Conservation (phyloP, 805 yeast species). For the Saccharomycopsis selenospora region DNA sequence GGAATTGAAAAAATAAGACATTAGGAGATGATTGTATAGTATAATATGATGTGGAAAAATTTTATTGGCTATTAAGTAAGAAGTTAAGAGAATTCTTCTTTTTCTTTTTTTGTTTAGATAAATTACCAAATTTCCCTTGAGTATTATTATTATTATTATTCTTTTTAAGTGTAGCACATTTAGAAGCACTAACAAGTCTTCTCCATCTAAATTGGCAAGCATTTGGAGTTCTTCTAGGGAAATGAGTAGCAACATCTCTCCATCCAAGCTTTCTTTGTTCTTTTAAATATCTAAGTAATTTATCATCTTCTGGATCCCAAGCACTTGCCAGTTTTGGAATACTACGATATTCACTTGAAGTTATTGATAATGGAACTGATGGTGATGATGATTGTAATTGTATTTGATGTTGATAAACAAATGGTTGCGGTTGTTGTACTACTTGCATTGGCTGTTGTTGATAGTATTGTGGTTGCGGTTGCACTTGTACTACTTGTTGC, state of each 20-base stretch:
- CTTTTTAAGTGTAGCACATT: slow-evolving; percentile 2
- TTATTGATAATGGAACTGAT: background rate
- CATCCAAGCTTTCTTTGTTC: slow-evolving; percentile 48
- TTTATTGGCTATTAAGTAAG: background rate
- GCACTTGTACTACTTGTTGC: background rate
- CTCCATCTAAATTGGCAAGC: slow-evolving; percentile 54
- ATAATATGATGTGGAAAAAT: no score
- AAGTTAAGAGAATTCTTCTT: background rate
- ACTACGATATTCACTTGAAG: background rate
- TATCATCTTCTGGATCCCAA: slow-evolving; percentile 42
- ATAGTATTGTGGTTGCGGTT: background rate
- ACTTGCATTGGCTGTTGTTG: slow-evolving; percentile 2
- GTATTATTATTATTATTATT: no score
- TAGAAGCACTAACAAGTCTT: slow-evolving; percentile 25
- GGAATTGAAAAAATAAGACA: no score
- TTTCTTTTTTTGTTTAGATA: background rate
- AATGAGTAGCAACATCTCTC: slow-evolving; percentile 46
- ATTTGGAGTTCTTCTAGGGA: slow-evolving; percentile 46
- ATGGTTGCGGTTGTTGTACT: slow-evolving; percentile 1
- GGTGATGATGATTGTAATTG: background rate
- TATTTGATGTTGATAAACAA: background rate
- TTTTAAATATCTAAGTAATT: slow-evolving; percentile 37
- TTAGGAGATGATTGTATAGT: no score
- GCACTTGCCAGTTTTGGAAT: slow-evolving; percentile 28
- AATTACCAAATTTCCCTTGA: background rate